Evolutionary conservation across 2,329 filamentous ascomycete genomes (phyloP), one percentile per base, ranked within the genome.

Genomic region (Epichloe gansuensis): DNA sequence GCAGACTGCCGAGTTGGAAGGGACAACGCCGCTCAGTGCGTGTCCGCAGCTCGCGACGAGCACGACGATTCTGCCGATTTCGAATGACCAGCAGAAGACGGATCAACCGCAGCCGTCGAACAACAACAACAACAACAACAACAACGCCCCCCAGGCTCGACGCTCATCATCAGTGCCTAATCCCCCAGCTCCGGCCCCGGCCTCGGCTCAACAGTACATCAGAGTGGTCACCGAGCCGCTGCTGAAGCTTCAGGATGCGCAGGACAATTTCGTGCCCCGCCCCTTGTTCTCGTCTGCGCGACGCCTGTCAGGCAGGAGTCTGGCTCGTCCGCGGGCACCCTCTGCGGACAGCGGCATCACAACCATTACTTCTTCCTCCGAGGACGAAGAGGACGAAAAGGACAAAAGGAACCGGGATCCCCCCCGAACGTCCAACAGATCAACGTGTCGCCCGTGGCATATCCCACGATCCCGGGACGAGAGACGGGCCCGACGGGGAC

Each of bases 381-480:
- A 63, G 3, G 60, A 59, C 17, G 55, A 53, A 11, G 51, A 57
- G n/a, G 57, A 31, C 23, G 23, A 25, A 25, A 25, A 63, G 3
- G 60, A 59, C 17, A 54, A 53, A 11, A 53, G 57, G n/a, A 56
- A 56, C 15, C 53, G 54, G 4, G 50, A 58, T 17, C 17, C 17
- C 6, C 57, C 1, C 56, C 55, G 17, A 55, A 58, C 8, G 56
- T 60, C 25, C 53, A 52, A 48, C 63, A 54, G 50, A 61, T 55
- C 51, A 68, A 65, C 44, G 65, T 78, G 4, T 65, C 68, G 36
- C 65, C 66, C 13, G 65, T 60, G 11, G 54, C 58, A 4, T 62
- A 67, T 17, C 67, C 67, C 12, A 60, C 53, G 47, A 68, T 67
- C 35, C 59, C 54, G 2, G 59, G 56, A 7, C 56, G 60, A 27